Conservation (phyloP, 257 asterid genomes). For the Capsicum pubescens region DNA sequence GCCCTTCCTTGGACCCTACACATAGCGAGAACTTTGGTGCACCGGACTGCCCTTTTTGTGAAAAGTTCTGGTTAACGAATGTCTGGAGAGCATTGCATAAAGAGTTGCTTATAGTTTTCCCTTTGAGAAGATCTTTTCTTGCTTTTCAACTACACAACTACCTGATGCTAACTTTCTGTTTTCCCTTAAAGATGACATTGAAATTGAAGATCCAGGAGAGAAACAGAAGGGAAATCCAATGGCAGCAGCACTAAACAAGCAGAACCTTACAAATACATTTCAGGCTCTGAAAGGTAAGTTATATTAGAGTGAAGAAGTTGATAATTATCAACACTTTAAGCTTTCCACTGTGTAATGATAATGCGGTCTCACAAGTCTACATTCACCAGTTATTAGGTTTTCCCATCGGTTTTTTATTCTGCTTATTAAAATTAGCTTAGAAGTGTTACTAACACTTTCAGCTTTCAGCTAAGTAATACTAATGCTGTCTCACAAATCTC, state of each 20-base stretch:
- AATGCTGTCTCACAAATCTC: not conserved
- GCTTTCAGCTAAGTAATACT: not conserved
- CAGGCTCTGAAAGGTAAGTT: slow-evolving; percentile 75
- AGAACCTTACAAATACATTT: slow-evolving; percentile 70
- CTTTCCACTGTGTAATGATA: not conserved
- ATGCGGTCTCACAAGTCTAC: not conserved
- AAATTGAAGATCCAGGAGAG: slow-evolving; percentile 78
- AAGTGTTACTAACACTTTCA: not conserved
- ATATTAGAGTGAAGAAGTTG: not conserved
- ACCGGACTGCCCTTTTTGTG: not conserved
- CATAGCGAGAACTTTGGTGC: too few relatives aligned
- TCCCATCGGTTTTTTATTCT: not conserved
- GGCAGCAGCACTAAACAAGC: slow-evolving; percentile 69
- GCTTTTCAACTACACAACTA: not conserved
- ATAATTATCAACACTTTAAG: not conserved
- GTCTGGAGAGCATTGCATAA: not conserved
- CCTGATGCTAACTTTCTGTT: not conserved
- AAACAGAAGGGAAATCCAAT: slow-evolving; percentile 68
- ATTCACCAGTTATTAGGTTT: not conserved
- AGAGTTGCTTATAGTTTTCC: slow-evolving; percentile 8
- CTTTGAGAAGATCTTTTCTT: not conserved
- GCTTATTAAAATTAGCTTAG: not conserved
- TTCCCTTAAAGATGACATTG: slow-evolving; percentile 67
- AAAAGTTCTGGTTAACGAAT: not conserved
- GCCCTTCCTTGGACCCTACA: too few relatives aligned